Conservation (phyloP, 2,329 filamentous ascomycete genomes). For the Coleophoma cylindrospora region DNA sequence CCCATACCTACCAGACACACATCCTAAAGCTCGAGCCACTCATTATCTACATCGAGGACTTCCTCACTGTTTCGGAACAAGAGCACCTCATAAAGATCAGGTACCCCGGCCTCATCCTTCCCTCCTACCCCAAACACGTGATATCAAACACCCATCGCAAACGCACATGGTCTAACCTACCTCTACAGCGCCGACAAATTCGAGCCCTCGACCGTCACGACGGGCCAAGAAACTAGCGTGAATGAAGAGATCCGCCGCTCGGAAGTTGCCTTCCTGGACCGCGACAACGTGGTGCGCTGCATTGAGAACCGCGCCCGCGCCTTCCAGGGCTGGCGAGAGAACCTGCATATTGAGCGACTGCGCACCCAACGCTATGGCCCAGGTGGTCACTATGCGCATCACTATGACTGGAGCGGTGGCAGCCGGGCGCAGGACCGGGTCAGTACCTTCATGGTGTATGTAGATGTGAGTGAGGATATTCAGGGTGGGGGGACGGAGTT, state of each 20-base stretch:
- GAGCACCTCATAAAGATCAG: constrained; percentile 46
- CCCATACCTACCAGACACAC: constrained; percentile 31
- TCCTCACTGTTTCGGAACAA: constrained; percentile 42
- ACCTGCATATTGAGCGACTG: constrained; percentile 54
- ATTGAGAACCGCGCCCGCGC: constrained; percentile 51
- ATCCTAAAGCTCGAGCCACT: constrained; percentile 48
- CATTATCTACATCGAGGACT: constrained; percentile 53
- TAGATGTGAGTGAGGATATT: constrained; percentile 38
- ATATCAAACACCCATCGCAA: no score
- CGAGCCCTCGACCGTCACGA: constrained; percentile 48
- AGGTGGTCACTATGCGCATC: constrained; percentile 53
- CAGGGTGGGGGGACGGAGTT: constrained; percentile 58
- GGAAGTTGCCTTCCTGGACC: constrained; percentile 40
- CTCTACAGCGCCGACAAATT: constrained; percentile 40
- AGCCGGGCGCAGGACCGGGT: constrained; percentile 35
- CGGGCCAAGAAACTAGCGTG: constrained; percentile 37
- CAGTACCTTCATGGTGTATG: constrained; percentile 59
- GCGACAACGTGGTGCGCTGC: constrained; percentile 46
- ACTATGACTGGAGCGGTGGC: constrained; percentile 52
- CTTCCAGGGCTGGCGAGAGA: constrained; percentile 55
- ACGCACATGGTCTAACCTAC: neutral
- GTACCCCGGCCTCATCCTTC: constrained; percentile 30
- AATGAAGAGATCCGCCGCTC: constrained; percentile 46
- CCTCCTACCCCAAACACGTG: neutral
- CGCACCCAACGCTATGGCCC: constrained; percentile 57